Evolutionary conservation across 768 basidiomycete species (phyloP), one percentile per base, ranked within the genome.

Genomic region (Suillus occidentalis): DNA sequence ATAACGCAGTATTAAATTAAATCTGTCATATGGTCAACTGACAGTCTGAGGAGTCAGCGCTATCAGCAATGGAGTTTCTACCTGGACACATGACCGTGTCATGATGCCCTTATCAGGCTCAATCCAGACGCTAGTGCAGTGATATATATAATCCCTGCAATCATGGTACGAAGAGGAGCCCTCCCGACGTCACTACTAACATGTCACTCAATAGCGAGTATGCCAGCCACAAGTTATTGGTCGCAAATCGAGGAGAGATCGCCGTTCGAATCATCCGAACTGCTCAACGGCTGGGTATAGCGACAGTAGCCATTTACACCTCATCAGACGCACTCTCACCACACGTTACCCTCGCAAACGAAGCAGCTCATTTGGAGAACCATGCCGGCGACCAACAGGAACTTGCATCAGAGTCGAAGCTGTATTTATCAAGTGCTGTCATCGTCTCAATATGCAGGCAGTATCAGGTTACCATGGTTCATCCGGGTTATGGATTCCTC

Each of bases 241-340:
- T 91, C 65, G 88, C 87, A 22, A 90, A 91, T 72, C 85, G 89
- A 31, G 89, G 89, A 49, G 89, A 91, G 73, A 90, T 91, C 60
- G 89, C 88, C 10, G 79, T 86, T 16, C 84, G 89, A 10, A 82
- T 90, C 67, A 76, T 90, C 31, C 82, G 80, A 60, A 85, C 88
- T 0, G 87, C 87, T 2, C 80, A 81, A 57, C 73, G 73, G 34
- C 79, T 89, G 4, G 83, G 81, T 1, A 70, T 91, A 31, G 72
- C 69, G 4, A 88, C 87, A 0, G 70, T 89, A n/a, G 79, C 86
- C 3, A 76, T 90, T 50, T 89, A 89, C 73, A 83, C 85, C 3
- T 75, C 82, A 12, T 83, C 85, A 0, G 89, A 91, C 66, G 77
- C 86, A 7, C 78, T 84, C 4, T 81, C 85, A 0, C 84, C 83